Evolutionary conservation across 1,284 basidiomycete species (phyloP), one percentile per base, ranked within the genome.

Genomic region (Ceratobasidium theobromae): DNA sequence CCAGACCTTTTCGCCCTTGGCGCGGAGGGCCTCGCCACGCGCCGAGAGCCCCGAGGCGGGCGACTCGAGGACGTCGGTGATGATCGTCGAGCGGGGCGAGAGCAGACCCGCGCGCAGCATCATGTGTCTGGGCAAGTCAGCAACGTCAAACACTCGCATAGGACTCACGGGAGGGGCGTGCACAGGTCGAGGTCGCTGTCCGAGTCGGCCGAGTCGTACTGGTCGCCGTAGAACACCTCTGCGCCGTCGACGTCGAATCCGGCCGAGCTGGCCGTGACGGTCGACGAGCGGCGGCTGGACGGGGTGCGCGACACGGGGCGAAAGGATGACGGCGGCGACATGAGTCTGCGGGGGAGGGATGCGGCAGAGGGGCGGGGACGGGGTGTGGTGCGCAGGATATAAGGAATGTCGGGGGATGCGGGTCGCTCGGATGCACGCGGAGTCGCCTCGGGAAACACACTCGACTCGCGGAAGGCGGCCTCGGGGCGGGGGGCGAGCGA

Each of bases 161-260:
- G 51, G 66, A 85, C 88, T 76, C 72, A 89, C 87, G 89, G 87
- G 11, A 91, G 73, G 0, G 89, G 88, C 0, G 89, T 91, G 70
- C 88, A 86, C 46, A 91, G 71, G 76, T 91, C 89, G 52, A 91
- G 74, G 73, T 85, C 86, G 25, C 87, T 89, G 75, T 88, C 87
- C 18, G 80, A 82, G 43, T 78, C 82, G 40, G 78, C 82, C 12
- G 57, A 60, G 49, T 60, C 57, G 32, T 60, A 60, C 45, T 60
- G 57, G 11, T 60, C 57, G 28, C 57, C 57, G 25, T 35, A 60
- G 30, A 60, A 60, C 18, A 49, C 16, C 45, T 60, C 57, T 1
- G 45, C 45, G 11, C 57, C 57, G 9, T 60, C 30, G 23, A 60
- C 30, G 38, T 60, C 57, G 1, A 60, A 49, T 35, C 57, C 57